A percentile compares a stretch with the other conserved stretches of the same genome.
phyloP scores from a whole-genome alignment of 495 filamentous ascomycete species.

The Parmelia sp. region DNA sequence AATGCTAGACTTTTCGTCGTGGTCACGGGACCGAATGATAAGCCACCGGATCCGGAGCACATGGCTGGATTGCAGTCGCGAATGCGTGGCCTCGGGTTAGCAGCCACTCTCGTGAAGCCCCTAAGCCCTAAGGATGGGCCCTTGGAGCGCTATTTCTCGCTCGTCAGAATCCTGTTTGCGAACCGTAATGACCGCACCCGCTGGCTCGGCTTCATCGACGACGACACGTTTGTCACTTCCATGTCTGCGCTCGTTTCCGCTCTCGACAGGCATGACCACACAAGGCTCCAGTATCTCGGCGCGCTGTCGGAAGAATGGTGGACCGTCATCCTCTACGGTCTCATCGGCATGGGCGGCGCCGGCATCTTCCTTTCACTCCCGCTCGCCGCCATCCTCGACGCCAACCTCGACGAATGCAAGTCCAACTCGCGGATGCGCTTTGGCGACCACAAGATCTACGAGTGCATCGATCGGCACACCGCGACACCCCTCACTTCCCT shows the following conservation, averaged over 20 bases:
- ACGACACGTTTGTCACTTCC: conserved; percentile 61
- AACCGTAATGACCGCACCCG: conserved; percentile 41
- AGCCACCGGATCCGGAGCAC: neutral
- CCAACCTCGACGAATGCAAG: conserved; percentile 36
- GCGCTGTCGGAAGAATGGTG: conserved; percentile 47
- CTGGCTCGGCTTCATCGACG: conserved; percentile 60
- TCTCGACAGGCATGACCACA: conserved; percentile 42
- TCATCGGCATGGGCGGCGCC: conserved; percentile 54
- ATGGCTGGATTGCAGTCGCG: conserved; percentile 33
- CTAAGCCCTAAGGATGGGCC: conserved; percentile 39
- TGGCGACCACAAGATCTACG: conserved; percentile 44
- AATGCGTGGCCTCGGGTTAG: conserved; percentile 40
- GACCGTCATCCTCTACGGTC: conserved; percentile 44
- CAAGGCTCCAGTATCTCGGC: conserved; percentile 47
- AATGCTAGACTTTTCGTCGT: conserved; percentile 51
- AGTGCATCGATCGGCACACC: conserved; percentile 49
- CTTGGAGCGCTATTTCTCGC: conserved; percentile 53
- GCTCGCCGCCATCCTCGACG: conserved; percentile 37
- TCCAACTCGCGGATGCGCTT: conserved; percentile 32
- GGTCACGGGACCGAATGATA: conserved; percentile 43
- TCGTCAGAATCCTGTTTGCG: conserved; percentile 47
- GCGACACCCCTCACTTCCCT: conserved; percentile 44
- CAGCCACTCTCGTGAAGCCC: conserved; percentile 45
- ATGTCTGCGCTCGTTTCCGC: conserved; percentile 42
- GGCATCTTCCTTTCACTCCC: conserved; percentile 52